Evolutionary conservation across 2,329 filamentous ascomycete species (phyloP), one percentile per base, ranked within the genome.

Genomic region (Colletotrichum coccodes): DNA sequence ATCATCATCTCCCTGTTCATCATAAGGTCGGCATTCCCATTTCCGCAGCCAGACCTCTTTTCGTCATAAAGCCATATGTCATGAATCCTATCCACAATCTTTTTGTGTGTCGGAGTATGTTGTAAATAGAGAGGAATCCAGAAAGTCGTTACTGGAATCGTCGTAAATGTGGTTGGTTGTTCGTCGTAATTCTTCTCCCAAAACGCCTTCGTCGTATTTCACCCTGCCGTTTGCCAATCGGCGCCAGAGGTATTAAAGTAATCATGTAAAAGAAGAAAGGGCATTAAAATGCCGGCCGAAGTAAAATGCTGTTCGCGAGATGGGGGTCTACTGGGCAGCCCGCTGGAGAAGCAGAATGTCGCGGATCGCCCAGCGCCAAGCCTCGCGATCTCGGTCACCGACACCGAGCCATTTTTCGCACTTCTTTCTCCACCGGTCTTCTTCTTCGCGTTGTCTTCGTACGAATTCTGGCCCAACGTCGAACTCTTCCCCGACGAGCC

Each of bases 381-480:
- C 84, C 72, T 87, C 87, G 73, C 86, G 84, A 71, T 89, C 84
- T 66, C 86, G 82, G 36, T 83, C 80, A 58, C 87, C 85, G 71
- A 86, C 82, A 59, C 87, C 87, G 71, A 95, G 89, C 96, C 96
- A 99, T 75, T 89, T 91, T 77, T 93, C 91, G 73, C 95, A 95
- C 81, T 95, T 95, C 78, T 91, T 91, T 73, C 92, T 88, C 96
- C 96, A 99, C 70, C 93, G 88, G 54, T 94, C 91, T 81, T 99
- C 96, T 81, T 99, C 96, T 75, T 95, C 94, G 68, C 93, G 88
- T 77, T 98, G 95, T 71, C 95, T 87, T 74, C 91, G 88, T 71
- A 98, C 91, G 77, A 98, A 99, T 79, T 97, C 94, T 3, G 95
- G 96, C 0, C 96, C 96, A 64, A 99, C 94, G 77, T 99, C 96